Percentiles rank a stretch among this genome's conserved stretches.
phyloP scores from a whole-genome alignment of 148 eudicot species.

The Spergularia bocconei region DNA sequence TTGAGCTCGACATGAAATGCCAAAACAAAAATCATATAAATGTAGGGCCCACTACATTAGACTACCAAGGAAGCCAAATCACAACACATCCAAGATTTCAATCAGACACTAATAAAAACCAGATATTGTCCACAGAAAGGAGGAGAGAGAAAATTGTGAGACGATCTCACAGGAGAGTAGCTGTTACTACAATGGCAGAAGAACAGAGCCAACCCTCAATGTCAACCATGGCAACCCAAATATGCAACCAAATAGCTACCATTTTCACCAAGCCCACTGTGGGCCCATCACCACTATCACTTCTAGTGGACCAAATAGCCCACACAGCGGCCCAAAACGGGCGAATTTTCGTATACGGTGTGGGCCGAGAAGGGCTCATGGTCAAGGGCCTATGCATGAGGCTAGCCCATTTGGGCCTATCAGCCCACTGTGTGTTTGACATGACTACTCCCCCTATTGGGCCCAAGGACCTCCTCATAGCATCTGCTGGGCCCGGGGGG shows the following conservation, averaged over 20 bases:
- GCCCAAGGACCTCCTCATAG: constrained; percentile 66
- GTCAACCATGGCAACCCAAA: constrained; percentile 53
- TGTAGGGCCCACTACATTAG: not conserved
- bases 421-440: constrained; percentile 78
- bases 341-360: constrained; percentile 73
- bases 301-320: constrained; percentile 50
- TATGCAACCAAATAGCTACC: constrained; percentile 66
- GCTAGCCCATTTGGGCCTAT: constrained; percentile 65
- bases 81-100: not conserved
- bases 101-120: no score
- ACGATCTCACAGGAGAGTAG: no score
- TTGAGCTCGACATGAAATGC: no score
- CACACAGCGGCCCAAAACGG: constrained; percentile 38
- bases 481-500: constrained; percentile 88
- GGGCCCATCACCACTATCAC: constrained; percentile 44
- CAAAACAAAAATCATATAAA: not conserved
- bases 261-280: constrained; percentile 61
- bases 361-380: constrained; percentile 96
- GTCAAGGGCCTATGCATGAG: constrained; percentile 79
- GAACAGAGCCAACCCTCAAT: constrained; percentile 26
- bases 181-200: constrained; percentile 32
- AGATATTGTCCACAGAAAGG: not conserved
- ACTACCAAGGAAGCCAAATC: not conserved
- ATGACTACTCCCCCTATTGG: constrained; percentile 89
- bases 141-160: not conserved